Evolutionary conservation across 169 alveolate species (phyloP).

Genomic region (Plasmodium ovale): DNA sequence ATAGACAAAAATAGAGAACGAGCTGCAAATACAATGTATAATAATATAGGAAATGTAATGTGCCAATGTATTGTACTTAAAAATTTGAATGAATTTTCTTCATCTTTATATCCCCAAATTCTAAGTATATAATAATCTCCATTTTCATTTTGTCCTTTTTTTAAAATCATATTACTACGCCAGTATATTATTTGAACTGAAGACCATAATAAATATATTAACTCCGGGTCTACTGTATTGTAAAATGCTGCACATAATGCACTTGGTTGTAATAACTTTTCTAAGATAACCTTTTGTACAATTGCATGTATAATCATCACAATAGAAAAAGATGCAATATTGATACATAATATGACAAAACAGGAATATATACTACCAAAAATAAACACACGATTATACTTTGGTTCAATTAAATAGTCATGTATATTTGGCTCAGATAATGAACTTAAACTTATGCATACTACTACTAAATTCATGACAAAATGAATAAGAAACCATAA

Average conservation of each 20-base stretch:
- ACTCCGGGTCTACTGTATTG: constrained; percentile 83
- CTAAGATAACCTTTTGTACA: constrained; percentile 68
- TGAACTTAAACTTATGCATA: constrained; percentile 55
- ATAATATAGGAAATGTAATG: constrained; percentile 51
- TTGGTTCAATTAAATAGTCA: constrained; percentile 45
- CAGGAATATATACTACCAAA: constrained; percentile 65
- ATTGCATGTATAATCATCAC: constrained; percentile 66
- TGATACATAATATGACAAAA: constrained; percentile 42
- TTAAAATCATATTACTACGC: constrained; percentile 71
- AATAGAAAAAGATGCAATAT: constrained; percentile 44
- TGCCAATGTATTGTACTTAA: constrained; percentile 23
- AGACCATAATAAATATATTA: constrained; percentile 84
- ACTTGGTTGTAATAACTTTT: constrained; percentile 75
- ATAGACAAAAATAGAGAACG: constrained; percentile 59
- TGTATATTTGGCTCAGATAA: constrained; percentile 58
- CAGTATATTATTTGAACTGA: constrained; percentile 81
- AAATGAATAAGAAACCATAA: constrained; percentile 72
- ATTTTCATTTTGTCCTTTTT: constrained; percentile 14
- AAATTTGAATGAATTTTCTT: constrained; percentile 41
- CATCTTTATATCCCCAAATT: constrained; percentile 65
- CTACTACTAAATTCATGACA: constrained; percentile 35
- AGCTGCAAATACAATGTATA: constrained; percentile 70
- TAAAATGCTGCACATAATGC: constrained; percentile 82
- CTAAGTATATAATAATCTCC: constrained; percentile 31
- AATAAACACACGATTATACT: constrained; percentile 50